Evolutionary conservation across 2,329 filamentous ascomycete species (phyloP), one percentile per base, ranked within the genome.

Genomic region (Coniochaeta ligniaria): DNA sequence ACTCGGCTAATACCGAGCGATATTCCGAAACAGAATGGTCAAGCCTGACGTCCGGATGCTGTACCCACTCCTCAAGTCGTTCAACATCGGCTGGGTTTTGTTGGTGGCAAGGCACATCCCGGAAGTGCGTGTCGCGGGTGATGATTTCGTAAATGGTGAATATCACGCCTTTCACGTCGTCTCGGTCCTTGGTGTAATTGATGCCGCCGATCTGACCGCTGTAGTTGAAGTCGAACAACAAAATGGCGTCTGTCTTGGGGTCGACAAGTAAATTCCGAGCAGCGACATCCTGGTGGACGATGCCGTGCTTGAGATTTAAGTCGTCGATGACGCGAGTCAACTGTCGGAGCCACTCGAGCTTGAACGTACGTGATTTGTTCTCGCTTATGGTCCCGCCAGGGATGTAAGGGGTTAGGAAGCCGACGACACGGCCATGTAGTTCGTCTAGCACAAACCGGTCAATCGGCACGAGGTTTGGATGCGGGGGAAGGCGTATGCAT

Each of bases 201-300:
- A 31, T 5, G n/a, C 28, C 28, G 31, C 62, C 62, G 12, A 73
- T 70, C 24, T 64, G 64, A 38, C 63, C 65, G 2, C 62, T 50
- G 35, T 52, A 69, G 60, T 71, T 70, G 60, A 76, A 76, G 65
- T 76, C 72, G 43, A 76, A 74, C 1, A 77, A 52, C 61, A 73
- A 61, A 12, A 77, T 57, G 5, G 62, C 61, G 57, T 76, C 68
- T 17, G 72, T 74, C 12, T 58, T 43, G 6, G 68, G 65, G 56
- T 77, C 65, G 57, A 77, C 61, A 0, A 77, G 54, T 6, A 77
- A 66, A 60, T 78, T 78, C 35, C 72, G 69, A 3, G 72, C 63
- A 4, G 70, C 68, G 57, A 78, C 67, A 60, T 76, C 75, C 61
- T 75, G 70, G 63, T 78, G 75, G 45, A 67, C 63, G 41, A 78